Percentiles rank a stretch among this genome's conserved stretches.
phyloP scores from a whole-genome alignment of 768 basidiomycete genomes.

The Mycena galericulata region DNA sequence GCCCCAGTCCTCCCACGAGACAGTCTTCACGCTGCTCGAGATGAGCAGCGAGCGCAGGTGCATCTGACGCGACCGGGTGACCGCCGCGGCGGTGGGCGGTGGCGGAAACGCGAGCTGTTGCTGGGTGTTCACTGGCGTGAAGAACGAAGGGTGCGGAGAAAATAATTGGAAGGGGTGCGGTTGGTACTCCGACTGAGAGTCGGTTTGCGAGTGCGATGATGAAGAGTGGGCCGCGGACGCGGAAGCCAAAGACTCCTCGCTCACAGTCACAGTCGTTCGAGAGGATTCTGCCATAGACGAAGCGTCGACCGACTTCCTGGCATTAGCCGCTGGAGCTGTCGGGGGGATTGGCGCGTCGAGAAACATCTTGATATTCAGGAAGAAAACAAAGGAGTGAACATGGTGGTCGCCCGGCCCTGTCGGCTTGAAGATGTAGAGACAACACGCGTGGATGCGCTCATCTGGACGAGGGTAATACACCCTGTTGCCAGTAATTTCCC shows the following conservation, averaged over 20 bases:
- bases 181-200: constrained; percentile 1
- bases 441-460: constrained; percentile 65
- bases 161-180: constrained; percentile 25
- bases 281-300: no score
- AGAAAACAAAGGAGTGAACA: constrained; percentile 63
- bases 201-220: neutral
- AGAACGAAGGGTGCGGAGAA: constrained; percentile 28
- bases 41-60: constrained; percentile 36
- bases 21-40: constrained; percentile 32
- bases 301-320: neutral
- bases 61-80: constrained; percentile 21
- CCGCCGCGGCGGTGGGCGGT: constrained; percentile 10
- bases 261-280: no score
- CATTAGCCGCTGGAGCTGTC: neutral
- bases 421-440: constrained; percentile 60
- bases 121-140: constrained; percentile 24
- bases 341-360: constrained; percentile 31
- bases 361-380: constrained; percentile 58
- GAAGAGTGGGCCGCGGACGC: neutral
- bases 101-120: constrained; percentile 19
- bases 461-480: constrained; percentile 59
- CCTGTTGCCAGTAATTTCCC: constrained; percentile 38
- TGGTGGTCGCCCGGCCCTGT: constrained; percentile 50
- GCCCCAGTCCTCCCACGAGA: constrained; percentile 66
- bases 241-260: constrained; percentile 2